Percentiles rank a stretch among this genome's conserved stretches.
These are phyloP conservation scores for Barnettozyma pratensis DNA, from an alignment of 805 yeast species.

Conservation along the genomic window DNA sequence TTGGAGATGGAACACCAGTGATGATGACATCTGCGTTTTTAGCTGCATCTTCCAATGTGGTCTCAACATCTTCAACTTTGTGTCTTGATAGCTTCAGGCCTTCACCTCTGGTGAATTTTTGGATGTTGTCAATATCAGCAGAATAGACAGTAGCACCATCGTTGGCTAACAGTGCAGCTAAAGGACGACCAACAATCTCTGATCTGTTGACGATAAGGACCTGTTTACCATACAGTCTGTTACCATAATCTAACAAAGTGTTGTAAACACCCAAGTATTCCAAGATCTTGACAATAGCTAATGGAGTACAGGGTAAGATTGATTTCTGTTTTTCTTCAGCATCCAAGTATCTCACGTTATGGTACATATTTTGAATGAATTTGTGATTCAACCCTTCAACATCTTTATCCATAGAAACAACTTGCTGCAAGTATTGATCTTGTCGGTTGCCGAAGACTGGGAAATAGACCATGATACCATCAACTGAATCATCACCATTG, in stretches of 20 bases:
- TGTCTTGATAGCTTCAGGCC: slow-evolving; percentile 79
- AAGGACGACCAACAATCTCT: slow-evolving; percentile 95
- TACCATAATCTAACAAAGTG: slow-evolving; percentile 75
- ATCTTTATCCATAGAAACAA: slow-evolving; percentile 85
- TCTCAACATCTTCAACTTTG: slow-evolving; percentile 58
- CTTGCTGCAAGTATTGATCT: slow-evolving; percentile 93
- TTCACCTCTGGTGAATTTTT: slow-evolving; percentile 90
- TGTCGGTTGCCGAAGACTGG: slow-evolving; percentile 95
- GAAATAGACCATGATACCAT: slow-evolving; percentile 96
- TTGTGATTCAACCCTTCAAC: slow-evolving; percentile 93
- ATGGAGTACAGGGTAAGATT: slow-evolving; percentile 93
- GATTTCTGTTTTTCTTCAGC: slow-evolving; percentile 63
- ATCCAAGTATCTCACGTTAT: slow-evolving; percentile 83
- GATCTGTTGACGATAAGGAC: slow-evolving; percentile 88
- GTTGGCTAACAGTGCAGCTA: slow-evolving; percentile 92
- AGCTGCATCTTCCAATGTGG: slow-evolving; percentile 59
- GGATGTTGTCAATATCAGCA: slow-evolving; percentile 81
- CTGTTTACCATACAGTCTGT: slow-evolving; percentile 89
- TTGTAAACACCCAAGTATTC: slow-evolving; percentile 90
- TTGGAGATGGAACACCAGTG: slow-evolving; percentile 88
- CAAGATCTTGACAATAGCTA: slow-evolving; percentile 88
- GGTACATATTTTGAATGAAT: slow-evolving; percentile 92
- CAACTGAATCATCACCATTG: slow-evolving; percentile 65
- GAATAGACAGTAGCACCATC: slow-evolving; percentile 97
- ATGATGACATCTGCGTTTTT: slow-evolving; percentile 82